Conservation (phyloP, 2,329 filamentous ascomycete species). For the Cephalotrichum gorgonifer region DNA sequence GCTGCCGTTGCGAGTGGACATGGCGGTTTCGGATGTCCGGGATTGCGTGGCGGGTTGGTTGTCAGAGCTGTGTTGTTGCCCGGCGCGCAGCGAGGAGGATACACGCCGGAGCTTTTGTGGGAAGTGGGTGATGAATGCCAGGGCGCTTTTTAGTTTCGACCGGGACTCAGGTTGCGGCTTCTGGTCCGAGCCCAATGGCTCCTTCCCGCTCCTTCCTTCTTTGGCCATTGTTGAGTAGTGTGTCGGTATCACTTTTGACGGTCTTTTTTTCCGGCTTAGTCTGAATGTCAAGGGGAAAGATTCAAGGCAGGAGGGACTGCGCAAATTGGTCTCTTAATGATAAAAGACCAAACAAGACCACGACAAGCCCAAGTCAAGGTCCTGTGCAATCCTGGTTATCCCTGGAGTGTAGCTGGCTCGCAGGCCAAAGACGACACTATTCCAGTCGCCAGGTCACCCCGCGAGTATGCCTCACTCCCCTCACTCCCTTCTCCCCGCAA, state of each 20-base stretch:
- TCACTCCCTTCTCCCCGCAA: too few relatives aligned
- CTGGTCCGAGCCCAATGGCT: neutral
- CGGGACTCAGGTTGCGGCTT: neutral
- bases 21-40: neutral
- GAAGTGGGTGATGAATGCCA: slow-evolving; percentile 1
- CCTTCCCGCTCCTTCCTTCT: slow-evolving; percentile 1
- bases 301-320: neutral
- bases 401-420: too few relatives aligned
- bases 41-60: neutral
- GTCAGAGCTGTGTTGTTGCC: neutral
- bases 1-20: neutral
- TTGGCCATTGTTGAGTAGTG: neutral
- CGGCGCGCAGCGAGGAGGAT: neutral
- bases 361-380: too few relatives aligned
- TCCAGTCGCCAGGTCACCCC: too few relatives aligned
- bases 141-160: neutral
- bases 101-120: neutral
- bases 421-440: too few relatives aligned
- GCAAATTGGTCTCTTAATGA: too few relatives aligned
- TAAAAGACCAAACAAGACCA: too few relatives aligned
- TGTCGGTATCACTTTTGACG: too few relatives aligned
- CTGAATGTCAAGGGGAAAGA: too few relatives aligned
- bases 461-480: too few relatives aligned
- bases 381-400: too few relatives aligned
- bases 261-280: too few relatives aligned